Evolutionary conservation across 345 rosid genomes (phyloP), one percentile per base, ranked within the genome.

Genomic region (Mallotus nudiflorus): DNA sequence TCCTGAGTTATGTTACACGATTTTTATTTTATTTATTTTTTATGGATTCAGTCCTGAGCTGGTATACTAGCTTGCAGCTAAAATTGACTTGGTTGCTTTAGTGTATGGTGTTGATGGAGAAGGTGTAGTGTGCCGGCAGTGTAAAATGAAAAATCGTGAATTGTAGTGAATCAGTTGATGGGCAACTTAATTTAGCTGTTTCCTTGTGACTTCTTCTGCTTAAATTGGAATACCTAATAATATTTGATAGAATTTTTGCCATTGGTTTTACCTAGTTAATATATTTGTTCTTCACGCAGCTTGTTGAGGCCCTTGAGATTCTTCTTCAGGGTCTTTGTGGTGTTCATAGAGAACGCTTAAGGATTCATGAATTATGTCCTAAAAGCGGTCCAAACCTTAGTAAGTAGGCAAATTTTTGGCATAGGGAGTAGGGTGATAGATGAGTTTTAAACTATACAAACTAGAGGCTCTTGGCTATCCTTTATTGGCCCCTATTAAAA

Each of bases 321-420:
- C 97, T 95, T 69, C 92, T 95, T 76, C 99, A 88, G 72, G 99
- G 97, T 77, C 96, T 92, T 33, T 95, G 97, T 77, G 99, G 99
- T 67, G 97, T 92, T 78, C 92, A 86, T n/a, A 90, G 82, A 50
- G 92, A 90, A 73, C 89, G 85, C 58, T 73, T 95, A 66, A 87
- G 92, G 83, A 85, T 95, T 54, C 99, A 95, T 84, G 99, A 95
- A 80, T 74, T 95, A 8, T 86, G 87, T 75, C 86, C 92, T 44
- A 95, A 86, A 85, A 92, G 91, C 53, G 82, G 77, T 24, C 92
- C 96, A 35, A 85, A 83, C 73, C 92, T 95, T 49, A 97, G 99
- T 89, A 71, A 74, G 59, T 60, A 49, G 13, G 39, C 50, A 40
- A 19, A 28, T 16, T 45, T 50, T 54, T 22, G 53, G 29, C 56